A percentile compares a stretch with the other conserved stretches of the same genome.
Conservation (phyloP, 305 asterid species). For the Caryopteris hybrid region DNA sequence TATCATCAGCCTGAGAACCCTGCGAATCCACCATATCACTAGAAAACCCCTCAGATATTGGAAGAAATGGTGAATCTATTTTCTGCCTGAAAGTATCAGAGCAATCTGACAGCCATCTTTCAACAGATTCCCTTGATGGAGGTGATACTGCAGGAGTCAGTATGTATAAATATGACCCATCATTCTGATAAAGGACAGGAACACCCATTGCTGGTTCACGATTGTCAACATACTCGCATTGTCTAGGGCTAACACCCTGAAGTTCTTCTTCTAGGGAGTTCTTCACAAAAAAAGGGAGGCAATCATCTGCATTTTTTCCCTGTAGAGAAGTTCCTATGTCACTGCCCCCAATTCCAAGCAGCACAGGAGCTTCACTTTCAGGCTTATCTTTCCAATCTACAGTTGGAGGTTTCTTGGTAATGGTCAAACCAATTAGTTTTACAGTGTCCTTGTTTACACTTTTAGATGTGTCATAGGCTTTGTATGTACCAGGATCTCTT, state of each 20-base stretch:
- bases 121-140: conserved; percentile 62
- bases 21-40: conserved; percentile 40
- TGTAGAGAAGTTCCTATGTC: conserved; percentile 19
- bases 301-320: conserved; percentile 33
- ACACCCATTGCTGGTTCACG: conserved; percentile 50
- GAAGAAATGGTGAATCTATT: conserved; percentile 22
- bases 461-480: conserved; percentile 21
- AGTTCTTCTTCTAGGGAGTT: conserved; percentile 33
- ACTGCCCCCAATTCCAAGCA: conserved; percentile 19
- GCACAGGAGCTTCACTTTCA: conserved; percentile 13
- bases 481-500: conserved; percentile 16
- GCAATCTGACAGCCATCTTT: conserved; percentile 50
- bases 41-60: conserved; percentile 30
- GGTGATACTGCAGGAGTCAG: conserved; percentile 75
- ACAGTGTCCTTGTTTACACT: conserved; percentile 26
- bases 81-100: conserved; percentile 27
- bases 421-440: conserved; percentile 50
- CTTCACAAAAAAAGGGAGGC: conserved; percentile 54
- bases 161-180: conserved; percentile 81
- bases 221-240: conserved; percentile 24
- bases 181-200: conserved; percentile 72
- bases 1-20: conserved; percentile 41
- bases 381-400: conserved; percentile 50
- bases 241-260: conserved; percentile 24
- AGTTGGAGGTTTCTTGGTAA: conserved; percentile 55